Evolutionary conservation across 2,329 filamentous ascomycete species (phyloP), one percentile per base, ranked within the genome.

Genomic region (Exophiala mesophila): DNA sequence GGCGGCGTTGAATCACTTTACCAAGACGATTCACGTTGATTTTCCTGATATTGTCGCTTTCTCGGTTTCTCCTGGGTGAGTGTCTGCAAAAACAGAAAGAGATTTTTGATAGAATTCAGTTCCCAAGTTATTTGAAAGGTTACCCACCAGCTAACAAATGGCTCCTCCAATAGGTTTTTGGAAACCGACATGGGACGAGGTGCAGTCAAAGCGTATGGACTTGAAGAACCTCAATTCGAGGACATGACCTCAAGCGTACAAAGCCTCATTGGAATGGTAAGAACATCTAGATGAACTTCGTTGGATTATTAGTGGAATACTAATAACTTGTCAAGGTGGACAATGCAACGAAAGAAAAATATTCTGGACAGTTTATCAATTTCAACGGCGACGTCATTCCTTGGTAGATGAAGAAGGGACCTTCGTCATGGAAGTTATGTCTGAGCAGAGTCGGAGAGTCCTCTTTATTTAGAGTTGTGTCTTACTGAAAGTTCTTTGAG

Each of bases 231-330:
- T 8, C 24, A 8, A 8, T 28, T 28, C n/a, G 8, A 8, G 24
- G 24, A 28, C 24, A 28, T 28, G 8, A 28, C 8, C 24, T 8
- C 24, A 8, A 28, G n/a, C n/a, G n/a, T 28, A 8, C 8, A 28
- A n/a, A 28, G 24, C 24, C 8, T 28, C n/a, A 28, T 28, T 15
- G 44, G 44, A 17, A 21, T 50, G n/a, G 42, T 45, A 45, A 36
- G 42, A n/a, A 13, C 16, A 8, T 33, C n/a, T n/a, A n/a, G n/a
- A n/a, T n/a, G n/a, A n/a, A n/a, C n/a, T n/a, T n/a, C n/a, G n/a
- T n/a, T n/a, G n/a, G n/a, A n/a, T n/a, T n/a, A n/a, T n/a, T n/a
- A n/a, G n/a, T n/a, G n/a, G n/a, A n/a, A n/a, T n/a, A n/a, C n/a
- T n/a, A n/a, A n/a, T n/a, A n/a, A n/a, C 8, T 28, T 28, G 24